Evolutionary conservation across 495 filamentous ascomycete genomes (phyloP).

Genomic region (Diplogelasinospora grovesii): DNA sequence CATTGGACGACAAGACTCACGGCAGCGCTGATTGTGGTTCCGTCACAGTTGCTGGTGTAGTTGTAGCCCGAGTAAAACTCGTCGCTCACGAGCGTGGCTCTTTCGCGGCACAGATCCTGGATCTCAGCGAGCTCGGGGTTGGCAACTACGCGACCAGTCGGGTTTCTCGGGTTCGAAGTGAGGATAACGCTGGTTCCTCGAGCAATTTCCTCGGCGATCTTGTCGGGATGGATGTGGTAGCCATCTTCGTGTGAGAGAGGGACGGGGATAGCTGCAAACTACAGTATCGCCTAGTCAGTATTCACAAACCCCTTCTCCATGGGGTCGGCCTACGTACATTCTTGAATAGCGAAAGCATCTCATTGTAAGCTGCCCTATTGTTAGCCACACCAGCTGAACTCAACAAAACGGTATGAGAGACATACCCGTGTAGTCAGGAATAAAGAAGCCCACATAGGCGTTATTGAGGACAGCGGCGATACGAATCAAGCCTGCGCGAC

Average conservation of each 20-base stretch:
- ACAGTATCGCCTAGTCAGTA: neutral
- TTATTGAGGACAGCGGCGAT: conserved; percentile 93
- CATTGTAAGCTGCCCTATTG: conserved; percentile 65
- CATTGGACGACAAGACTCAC: conserved; percentile 10
- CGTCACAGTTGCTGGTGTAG: conserved; percentile 86
- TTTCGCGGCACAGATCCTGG: conserved; percentile 84
- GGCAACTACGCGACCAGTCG: conserved; percentile 78
- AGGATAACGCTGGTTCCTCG: conserved; percentile 82
- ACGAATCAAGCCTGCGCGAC: conserved; percentile 83
- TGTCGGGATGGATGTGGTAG: conserved; percentile 87
- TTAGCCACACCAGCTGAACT: too few species aligned
- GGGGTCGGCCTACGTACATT: conserved; percentile 51
- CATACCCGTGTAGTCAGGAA: conserved; percentile 55
- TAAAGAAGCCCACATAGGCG: conserved; percentile 83
- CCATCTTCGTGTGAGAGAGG: conserved; percentile 75
- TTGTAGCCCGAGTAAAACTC: conserved; percentile 98
- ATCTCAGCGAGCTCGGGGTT: conserved; percentile 79
- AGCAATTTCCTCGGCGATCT: conserved; percentile 85
- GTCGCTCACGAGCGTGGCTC: conserved; percentile 86
- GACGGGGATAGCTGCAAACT: conserved; percentile 87
- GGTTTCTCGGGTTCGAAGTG: conserved; percentile 95
- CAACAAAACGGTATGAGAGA: neutral
- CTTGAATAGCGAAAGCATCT: conserved; percentile 90
- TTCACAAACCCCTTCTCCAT: too few species aligned
- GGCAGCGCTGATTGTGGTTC: conserved; percentile 77